Evolutionary conservation across 2,329 filamentous ascomycete genomes (phyloP), one percentile per base, ranked within the genome.

Genomic region (Stachybotrys echinatus): DNA sequence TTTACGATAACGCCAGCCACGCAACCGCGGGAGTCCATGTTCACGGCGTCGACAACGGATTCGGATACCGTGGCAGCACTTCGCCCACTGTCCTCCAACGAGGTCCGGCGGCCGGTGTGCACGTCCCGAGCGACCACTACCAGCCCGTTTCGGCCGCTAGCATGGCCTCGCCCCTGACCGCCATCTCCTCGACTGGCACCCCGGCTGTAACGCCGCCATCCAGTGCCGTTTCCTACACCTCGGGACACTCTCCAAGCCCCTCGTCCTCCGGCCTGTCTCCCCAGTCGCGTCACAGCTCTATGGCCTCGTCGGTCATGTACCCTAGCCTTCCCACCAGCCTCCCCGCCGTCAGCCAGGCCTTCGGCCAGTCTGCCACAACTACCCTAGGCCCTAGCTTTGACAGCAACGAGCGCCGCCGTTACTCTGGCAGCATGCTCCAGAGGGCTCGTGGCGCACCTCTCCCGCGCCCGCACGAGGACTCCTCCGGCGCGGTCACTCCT

Each of bases 1-100:
- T 97, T 45, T 97, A 97, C 65, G 94, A 97, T 72, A 95, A 87
- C 67, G 85, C 91, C 49, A 89, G 85, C 60, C 86, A 91, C 47
- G 86, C 90, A 27, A 89, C 89, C 3, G 86, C 87, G 42, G 88
- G 89, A 51, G 81, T 95, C 51, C 87, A 88, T 59, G 83, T 91
- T 54, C 83, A 88, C 47, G 81, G 85, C 45, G 85, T 84, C 52
- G 86, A 90, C 64, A 85, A 87, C 61, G 65, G 76, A 34, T 73
- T 80, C 49, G 76, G 77, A 54, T 75, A 80, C 68, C 80, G 83
- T 55, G 73, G 79, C 61, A 81, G 76, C 58, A 77, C 78, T 31
- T 81, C 79, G 22, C 75, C 76, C 31, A 70, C 75, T 17, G 64
- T 70, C 19, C 62, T 69, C 46, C 69, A 71, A 55, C 68, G 70